Evolutionary conservation across 202 grass and related monocot species (phyloP).

Genomic region (Bolboschoenoplectus hybrid): DNA sequence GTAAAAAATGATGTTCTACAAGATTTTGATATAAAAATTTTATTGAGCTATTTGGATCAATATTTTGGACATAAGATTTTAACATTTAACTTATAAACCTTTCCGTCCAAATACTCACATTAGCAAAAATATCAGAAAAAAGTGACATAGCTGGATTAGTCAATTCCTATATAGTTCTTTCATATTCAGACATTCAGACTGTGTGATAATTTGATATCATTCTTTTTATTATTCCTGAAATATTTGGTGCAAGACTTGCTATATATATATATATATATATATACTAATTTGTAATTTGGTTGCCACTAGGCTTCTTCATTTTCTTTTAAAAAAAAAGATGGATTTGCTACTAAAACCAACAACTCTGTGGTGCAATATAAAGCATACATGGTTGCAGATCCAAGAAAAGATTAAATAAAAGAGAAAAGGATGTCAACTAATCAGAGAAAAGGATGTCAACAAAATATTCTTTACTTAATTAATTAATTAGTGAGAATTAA

Average conservation of each 20-base stretch:
- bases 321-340: not conserved
- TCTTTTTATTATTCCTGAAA: too few species aligned
- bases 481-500: slow-evolving; percentile 21
- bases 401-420: slow-evolving; percentile 25
- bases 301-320: not conserved
- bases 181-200: too few species aligned
- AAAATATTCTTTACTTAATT: slow-evolving; percentile 30
- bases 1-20: too few species aligned
- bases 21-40: too few species aligned
- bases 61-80: too few species aligned
- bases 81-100: too few species aligned
- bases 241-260: not conserved
- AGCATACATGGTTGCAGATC: slow-evolving; percentile 13
- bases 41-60: too few species aligned
- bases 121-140: too few species aligned
- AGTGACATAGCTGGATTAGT: too few species aligned
- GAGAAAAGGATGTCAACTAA: slow-evolving; percentile 21
- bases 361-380: not conserved
- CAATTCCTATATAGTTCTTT: too few species aligned
- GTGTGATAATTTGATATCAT: too few species aligned
- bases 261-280: not conserved
- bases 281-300: not conserved
- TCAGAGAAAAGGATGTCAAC: slow-evolving; percentile 34
- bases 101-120: too few species aligned
- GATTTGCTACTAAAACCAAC: not conserved